phyloP scores from a whole-genome alignment of 2,329 filamentous ascomycete genomes.

The Aspergillus ruber region DNA sequence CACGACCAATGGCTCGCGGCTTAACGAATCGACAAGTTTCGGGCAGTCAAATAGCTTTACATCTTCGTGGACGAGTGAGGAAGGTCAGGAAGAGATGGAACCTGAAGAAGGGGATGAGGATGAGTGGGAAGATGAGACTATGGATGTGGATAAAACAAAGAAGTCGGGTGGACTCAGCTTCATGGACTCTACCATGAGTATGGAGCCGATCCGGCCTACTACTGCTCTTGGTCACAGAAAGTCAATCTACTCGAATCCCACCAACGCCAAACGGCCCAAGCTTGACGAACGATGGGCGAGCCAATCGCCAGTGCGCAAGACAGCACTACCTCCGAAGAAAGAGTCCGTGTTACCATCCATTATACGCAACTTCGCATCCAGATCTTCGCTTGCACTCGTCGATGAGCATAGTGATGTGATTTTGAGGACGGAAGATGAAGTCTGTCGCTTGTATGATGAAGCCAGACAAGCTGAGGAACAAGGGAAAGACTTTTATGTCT shows the following conservation, averaged over 20 bases:
- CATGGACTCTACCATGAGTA: slow-evolving; percentile 25
- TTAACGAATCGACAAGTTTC: slow-evolving; percentile 21
- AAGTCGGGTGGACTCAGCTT: slow-evolving; percentile 21
- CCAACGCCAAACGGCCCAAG: slow-evolving; percentile 37
- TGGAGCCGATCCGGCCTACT: slow-evolving; percentile 14
- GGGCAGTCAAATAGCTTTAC: slow-evolving; percentile 18
- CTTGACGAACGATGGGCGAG: slow-evolving; percentile 34
- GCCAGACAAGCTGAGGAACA: slow-evolving; percentile 26
- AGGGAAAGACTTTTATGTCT: slow-evolving; percentile 23
- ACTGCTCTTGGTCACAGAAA: slow-evolving; percentile 21
- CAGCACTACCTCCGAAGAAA: slow-evolving; percentile 37
- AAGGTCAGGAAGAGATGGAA: slow-evolving; percentile 28
- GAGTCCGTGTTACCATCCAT: slow-evolving; percentile 63
- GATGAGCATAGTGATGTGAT: slow-evolving; percentile 67
- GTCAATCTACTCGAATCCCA: slow-evolving; percentile 38
- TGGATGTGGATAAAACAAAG: slow-evolving; percentile 18
- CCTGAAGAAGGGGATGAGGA: slow-evolving; percentile 35
- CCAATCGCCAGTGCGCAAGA: slow-evolving; percentile 27
- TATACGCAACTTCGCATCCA: slow-evolving; percentile 61
- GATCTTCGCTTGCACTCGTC: slow-evolving; percentile 52
- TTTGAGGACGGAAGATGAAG: slow-evolving; percentile 65
- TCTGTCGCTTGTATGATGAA: slow-evolving; percentile 57
- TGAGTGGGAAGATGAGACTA: slow-evolving; percentile 36
- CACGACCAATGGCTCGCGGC: slow-evolving; percentile 19
- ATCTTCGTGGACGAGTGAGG: slow-evolving; percentile 21